Evolutionary conservation across 148 eudicot species (phyloP).

Genomic region (Agrostemma githago): DNA sequence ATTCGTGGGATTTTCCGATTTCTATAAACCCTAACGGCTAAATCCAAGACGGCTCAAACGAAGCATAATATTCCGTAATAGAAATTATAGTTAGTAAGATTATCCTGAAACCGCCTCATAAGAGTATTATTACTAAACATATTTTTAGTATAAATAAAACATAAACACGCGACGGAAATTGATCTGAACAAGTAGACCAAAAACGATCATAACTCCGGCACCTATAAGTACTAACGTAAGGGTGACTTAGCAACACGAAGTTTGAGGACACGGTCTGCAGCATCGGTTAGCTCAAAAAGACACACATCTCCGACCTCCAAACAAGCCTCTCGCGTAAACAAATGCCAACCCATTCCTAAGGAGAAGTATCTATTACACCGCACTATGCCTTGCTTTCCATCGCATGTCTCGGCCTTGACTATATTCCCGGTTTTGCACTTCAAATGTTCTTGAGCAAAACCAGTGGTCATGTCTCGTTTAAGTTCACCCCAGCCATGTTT

Average conservation of each 20-base stretch:
- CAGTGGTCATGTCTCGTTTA: too few relatives aligned
- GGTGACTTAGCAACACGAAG: slow-evolving; percentile 1
- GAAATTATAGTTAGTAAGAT: too few relatives aligned
- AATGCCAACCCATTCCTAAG: slow-evolving; percentile 35
- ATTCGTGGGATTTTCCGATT: too few relatives aligned
- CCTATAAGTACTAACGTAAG: not conserved
- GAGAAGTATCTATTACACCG: slow-evolving; percentile 7
- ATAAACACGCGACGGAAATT: not conserved
- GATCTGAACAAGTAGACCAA: not conserved
- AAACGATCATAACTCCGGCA: not conserved
- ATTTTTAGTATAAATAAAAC: not conserved
- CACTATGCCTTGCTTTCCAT: slow-evolving; percentile 31
- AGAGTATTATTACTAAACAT: too few relatives aligned
- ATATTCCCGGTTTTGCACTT: not conserved
- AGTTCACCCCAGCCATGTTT: too few relatives aligned
- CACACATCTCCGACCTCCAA: slow-evolving; percentile 41
- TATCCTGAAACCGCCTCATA: too few relatives aligned
- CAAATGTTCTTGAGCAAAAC: slow-evolving; percentile 10
- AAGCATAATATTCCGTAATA: too few relatives aligned
- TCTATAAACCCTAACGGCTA: too few relatives aligned
- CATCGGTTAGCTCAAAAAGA: slow-evolving; percentile 36
- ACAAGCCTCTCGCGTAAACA: slow-evolving; percentile 21
- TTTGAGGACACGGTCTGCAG: slow-evolving; percentile 5
- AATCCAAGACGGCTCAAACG: too few relatives aligned
- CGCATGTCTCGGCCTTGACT: slow-evolving; percentile 23